Conservation (phyloP, 805 yeast species). For the Spathaspora boniae region DNA sequence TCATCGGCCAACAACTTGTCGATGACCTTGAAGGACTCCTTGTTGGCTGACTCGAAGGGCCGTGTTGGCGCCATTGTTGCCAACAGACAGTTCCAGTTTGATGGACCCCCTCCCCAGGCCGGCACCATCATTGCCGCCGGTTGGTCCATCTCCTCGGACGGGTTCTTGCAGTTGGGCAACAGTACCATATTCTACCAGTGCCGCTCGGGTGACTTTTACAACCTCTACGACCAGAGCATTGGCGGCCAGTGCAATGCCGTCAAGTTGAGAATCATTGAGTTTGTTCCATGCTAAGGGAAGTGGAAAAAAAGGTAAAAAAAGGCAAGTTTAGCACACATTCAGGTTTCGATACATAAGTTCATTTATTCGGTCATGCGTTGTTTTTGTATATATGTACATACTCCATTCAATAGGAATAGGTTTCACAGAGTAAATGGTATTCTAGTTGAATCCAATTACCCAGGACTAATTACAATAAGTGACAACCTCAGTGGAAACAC, state of each 20-base stretch:
- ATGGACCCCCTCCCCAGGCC: slow-evolving; percentile 81
- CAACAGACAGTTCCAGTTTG: slow-evolving; percentile 72
- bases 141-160: slow-evolving; percentile 41
- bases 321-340: too few relatives aligned
- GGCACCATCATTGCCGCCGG: slow-evolving; percentile 67
- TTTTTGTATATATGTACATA: too few relatives aligned
- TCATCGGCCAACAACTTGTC: slow-evolving; percentile 48
- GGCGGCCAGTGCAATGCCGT: slow-evolving; percentile 42
- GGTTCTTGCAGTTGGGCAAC: slow-evolving; percentile 56
- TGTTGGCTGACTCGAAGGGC: slow-evolving; percentile 44
- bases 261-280: slow-evolving; percentile 8
- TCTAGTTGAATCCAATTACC: too few relatives aligned
- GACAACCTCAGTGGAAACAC: too few relatives aligned
- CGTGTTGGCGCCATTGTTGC: slow-evolving; percentile 47
- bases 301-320: too few relatives aligned
- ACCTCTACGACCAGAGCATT: slow-evolving; percentile 59
- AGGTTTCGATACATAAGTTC: too few relatives aligned
- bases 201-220: slow-evolving; percentile 73
- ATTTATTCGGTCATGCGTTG: too few relatives aligned
- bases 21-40: slow-evolving; percentile 48
- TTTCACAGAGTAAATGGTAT: too few relatives aligned
- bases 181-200: slow-evolving; percentile 66
- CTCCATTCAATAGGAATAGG: too few relatives aligned
- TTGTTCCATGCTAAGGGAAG: slow-evolving; percentile 5
- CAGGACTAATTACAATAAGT: too few relatives aligned